Base-by-base conservation (phyloP, 305 asterid genomes). In the Fraxinus velutina region DNA sequence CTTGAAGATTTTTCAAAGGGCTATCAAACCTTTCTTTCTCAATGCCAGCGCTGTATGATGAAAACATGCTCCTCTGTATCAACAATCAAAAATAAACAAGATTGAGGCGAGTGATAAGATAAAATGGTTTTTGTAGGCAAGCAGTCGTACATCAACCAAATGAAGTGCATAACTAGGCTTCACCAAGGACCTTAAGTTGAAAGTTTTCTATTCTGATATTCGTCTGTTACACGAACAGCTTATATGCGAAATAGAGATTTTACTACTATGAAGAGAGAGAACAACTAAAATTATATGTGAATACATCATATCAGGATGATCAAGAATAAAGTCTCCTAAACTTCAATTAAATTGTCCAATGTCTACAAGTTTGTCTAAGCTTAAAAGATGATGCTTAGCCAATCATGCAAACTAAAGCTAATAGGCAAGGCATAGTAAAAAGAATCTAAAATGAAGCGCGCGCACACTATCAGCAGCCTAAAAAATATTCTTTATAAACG, bases 51-150 rank as follows among this genome's bases (percentile, higher is more conserved):
- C 79, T 77, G 72, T 83, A 37, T 8, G 86, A 80, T 44, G 87
- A 85, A 5, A 91, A 77, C 82, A 90, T 42, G 82, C 62, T 88
- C 89, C 89, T 89, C 95, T 91, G 90, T 55, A 85, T 73, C 86
- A 78, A 84, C 57, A 78, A 62, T 64, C 13, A 77, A 73, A 42
- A 1, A 13, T 2, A 68, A 50, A 75, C 10, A 44, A 72, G 70
- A 62, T 70, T 70, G 27, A 29, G 22, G 12, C 21, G 15, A 32
- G 44, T 64, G 42, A 71, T 15, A 15, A 24, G 17, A 66, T 24
- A 24, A 24, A 24, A 30, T 66, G 19, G 3, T 66, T 66, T 27
- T 66, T 22, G 34, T 2, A 64, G 73, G 73, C 34, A 64, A 64
- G 33, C 33, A 24, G n/a, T 21, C 34, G 1, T 24, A 29, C 13